Evolutionary conservation across 805 yeast genomes (phyloP).

Genomic region (Teunomyces kruisii): DNA sequence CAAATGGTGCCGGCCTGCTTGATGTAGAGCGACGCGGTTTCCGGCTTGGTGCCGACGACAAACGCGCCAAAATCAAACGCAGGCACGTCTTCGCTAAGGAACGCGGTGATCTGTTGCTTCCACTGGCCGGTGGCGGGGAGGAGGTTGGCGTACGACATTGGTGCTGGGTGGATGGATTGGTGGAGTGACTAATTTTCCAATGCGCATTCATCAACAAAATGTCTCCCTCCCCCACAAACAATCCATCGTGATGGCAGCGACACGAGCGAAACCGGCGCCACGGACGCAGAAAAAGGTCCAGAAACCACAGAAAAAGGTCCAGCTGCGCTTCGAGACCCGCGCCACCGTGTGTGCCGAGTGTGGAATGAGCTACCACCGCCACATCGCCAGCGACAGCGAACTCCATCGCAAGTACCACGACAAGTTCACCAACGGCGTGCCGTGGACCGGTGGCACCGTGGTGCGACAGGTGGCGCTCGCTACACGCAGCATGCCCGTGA

Average conservation of each 20-base stretch:
- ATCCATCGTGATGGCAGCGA: not conserved
- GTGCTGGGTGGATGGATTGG: not conserved
- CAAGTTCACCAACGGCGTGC: slow-evolving; percentile 47
- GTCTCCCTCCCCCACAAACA: too few relatives aligned
- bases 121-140: slow-evolving; percentile 78
- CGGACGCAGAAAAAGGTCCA: not conserved
- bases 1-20: slow-evolving; percentile 77
- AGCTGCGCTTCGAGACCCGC: not conserved
- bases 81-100: slow-evolving; percentile 87
- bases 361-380: slow-evolving; percentile 51
- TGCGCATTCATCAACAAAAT: too few relatives aligned
- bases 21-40: slow-evolving; percentile 77
- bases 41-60: slow-evolving; percentile 79
- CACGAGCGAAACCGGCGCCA: not conserved
- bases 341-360: slow-evolving; percentile 47
- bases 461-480: slow-evolving; percentile 2
- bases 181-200: not conserved
- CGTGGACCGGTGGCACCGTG: slow-evolving; percentile 36
- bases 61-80: slow-evolving; percentile 92
- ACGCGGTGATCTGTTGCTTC: slow-evolving; percentile 74
- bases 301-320: not conserved
- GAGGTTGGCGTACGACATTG: slow-evolving; percentile 44
- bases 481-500: not conserved
- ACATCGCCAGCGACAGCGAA: slow-evolving; percentile 41
- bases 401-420: slow-evolving; percentile 55